phyloP scores from a whole-genome alignment of 768 basidiomycete genomes.

The Termitomyces titanicus region DNA sequence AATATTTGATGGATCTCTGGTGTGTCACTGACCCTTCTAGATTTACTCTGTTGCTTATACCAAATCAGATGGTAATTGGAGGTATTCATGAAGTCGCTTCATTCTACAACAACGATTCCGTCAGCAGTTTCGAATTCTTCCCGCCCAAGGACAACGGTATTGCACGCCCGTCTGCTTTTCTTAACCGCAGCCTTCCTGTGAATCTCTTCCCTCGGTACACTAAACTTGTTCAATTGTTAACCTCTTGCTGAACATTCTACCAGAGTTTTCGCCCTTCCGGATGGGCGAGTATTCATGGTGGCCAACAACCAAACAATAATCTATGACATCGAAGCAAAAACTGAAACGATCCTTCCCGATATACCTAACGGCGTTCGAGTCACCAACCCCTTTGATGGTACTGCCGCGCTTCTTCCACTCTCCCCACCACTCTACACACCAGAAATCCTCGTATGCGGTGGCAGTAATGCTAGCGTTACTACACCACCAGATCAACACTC shows the following conservation, averaged over 20 bases:
- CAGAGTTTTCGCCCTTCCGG: slow-evolving; percentile 26
- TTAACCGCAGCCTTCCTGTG: slow-evolving; percentile 21
- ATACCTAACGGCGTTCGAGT: slow-evolving; percentile 43
- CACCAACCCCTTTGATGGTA: slow-evolving; percentile 36
- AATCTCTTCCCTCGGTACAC: slow-evolving; percentile 22
- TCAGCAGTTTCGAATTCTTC: slow-evolving; percentile 44
- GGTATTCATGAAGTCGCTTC: slow-evolving; percentile 8
- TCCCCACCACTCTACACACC: slow-evolving; percentile 38
- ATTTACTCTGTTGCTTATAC: background rate
- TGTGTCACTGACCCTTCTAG: background rate
- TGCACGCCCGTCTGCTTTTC: slow-evolving; percentile 23
- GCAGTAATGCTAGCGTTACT: slow-evolving; percentile 30
- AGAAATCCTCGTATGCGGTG: slow-evolving; percentile 45
- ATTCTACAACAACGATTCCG: slow-evolving; percentile 49
- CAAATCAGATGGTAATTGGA: slow-evolving; percentile 19
- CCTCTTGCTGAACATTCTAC: background rate
- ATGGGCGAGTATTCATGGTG: slow-evolving; percentile 35
- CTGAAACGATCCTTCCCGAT: slow-evolving; percentile 34
- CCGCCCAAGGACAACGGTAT: slow-evolving; percentile 31
- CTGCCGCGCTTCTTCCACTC: slow-evolving; percentile 32
- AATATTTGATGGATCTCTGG: slow-evolving; percentile 29
- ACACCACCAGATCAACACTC: slow-evolving; percentile 25
- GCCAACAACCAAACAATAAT: slow-evolving; percentile 40
- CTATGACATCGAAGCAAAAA: slow-evolving; percentile 35
- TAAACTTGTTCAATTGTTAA: background rate